Conservation (phyloP, 208 protist species). For the Crithidia thermophila region DNA sequence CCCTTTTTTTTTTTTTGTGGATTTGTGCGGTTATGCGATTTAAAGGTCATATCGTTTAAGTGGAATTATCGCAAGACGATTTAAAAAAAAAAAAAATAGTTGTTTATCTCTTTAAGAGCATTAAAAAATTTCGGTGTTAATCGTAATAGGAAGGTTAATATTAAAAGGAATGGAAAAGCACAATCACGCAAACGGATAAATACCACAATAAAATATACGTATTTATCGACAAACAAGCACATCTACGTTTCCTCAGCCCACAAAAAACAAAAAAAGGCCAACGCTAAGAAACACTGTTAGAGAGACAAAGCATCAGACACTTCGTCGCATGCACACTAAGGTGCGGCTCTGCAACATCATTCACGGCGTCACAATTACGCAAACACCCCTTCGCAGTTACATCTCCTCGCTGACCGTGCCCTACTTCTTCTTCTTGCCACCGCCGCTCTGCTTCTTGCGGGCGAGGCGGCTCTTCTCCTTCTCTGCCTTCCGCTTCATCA, state of each 20-base stretch:
- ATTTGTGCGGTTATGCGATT: too few relatives aligned
- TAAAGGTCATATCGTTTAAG: too few relatives aligned
- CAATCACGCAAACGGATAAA: too few relatives aligned
- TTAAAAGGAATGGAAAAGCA: too few relatives aligned
- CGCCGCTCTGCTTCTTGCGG: conserved; percentile 56
- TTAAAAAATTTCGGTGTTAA: not conserved
- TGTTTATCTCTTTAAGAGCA: not conserved
- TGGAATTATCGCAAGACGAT: too few relatives aligned
- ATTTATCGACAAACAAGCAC: conserved; percentile 8
- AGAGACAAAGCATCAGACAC: too few relatives aligned
- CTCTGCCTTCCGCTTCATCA: conserved; percentile 75
- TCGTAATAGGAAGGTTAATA: too few relatives aligned
- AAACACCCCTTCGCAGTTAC: not conserved
- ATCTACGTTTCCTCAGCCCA: not conserved
- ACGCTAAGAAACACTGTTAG: not conserved
- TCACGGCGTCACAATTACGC: too few relatives aligned
- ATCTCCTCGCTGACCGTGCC: not conserved
- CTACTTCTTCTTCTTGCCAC: conserved; percentile 30
- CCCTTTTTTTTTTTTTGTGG: too few relatives aligned
- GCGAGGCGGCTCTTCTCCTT: conserved; percentile 80
- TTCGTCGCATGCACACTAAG: too few relatives aligned
- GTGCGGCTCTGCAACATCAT: too few relatives aligned
- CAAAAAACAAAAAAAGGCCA: not conserved
- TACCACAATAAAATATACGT: not conserved
- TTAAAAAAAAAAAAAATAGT: not conserved